Evolutionary conservation across 768 basidiomycete species (phyloP).

Genomic region (Pisolithus sp.): DNA sequence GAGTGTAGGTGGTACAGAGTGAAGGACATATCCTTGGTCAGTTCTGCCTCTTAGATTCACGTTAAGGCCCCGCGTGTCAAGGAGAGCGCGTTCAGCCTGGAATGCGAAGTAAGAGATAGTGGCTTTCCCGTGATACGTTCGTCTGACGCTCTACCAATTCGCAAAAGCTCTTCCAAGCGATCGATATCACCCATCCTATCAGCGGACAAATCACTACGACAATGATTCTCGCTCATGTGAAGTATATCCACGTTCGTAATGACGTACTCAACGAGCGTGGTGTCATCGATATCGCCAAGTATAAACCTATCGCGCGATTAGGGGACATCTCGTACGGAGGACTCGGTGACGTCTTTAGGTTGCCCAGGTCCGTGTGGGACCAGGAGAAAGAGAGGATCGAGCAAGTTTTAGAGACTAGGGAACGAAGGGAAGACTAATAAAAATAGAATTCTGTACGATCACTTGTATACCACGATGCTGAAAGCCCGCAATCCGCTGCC

Average conservation of each 20-base stretch:
- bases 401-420: slow-evolving; percentile 2
- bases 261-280: slow-evolving; percentile 32
- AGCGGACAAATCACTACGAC: slow-evolving; percentile 21
- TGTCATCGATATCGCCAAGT: slow-evolving; percentile 29
- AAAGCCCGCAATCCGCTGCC: background rate
- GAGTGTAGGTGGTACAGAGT: slow-evolving; percentile 20
- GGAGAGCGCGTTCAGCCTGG: slow-evolving; percentile 44
- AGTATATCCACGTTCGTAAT: slow-evolving; percentile 37
- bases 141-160: slow-evolving; percentile 8
- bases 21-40: background rate
- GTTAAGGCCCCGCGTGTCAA: slow-evolving; percentile 36
- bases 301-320: slow-evolving; percentile 31
- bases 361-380: slow-evolving; percentile 18
- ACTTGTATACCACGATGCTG: background rate
- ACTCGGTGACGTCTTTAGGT: slow-evolving; percentile 23
- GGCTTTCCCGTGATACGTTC: background rate
- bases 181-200: slow-evolving; percentile 28
- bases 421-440: no score
- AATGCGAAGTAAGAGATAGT: slow-evolving; percentile 25
- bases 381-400: slow-evolving; percentile 13
- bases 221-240: slow-evolving; percentile 34
- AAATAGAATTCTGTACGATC: background rate
- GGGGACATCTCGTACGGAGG: slow-evolving; percentile 35
- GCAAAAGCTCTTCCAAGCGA: slow-evolving; percentile 23
- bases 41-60: slow-evolving; percentile 17